Base-by-base conservation (phyloP, 441 rosid species). In the Syzygium syzygioides region DNA sequence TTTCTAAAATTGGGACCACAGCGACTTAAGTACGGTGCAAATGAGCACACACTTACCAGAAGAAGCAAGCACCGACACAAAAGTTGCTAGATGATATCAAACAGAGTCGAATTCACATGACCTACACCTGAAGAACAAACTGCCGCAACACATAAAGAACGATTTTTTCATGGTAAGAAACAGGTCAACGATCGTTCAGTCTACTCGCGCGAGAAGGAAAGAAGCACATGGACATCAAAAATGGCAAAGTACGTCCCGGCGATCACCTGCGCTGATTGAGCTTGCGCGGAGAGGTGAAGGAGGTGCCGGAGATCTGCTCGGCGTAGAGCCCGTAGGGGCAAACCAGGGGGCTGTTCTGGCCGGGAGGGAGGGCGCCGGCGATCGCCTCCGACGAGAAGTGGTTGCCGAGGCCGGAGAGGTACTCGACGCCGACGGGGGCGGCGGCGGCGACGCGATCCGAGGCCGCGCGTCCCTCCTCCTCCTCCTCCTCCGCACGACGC, bases 291-390 rank as follows among this genome's bases (percentile, higher is more conserved):
- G 98, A 94, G 87, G 99, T 98, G 94, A 98, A 98, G 86, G 99
- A 95, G 66, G 99, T 93, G 84, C 99, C 99, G 76, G 99, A 98
- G 90, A 98, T 93, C 94, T 98, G 99, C 92, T 98, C 99, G 80
- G 99, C 98, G 90, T 96, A 98, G n/a, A 98, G 98, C 68, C 99
- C 98, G 88, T 83, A 91, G 20, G 99, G 99, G 89, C 99, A 98
- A 23, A 93, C 18, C 50, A 98, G 99, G 76, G 99, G 99, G 86
- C 94, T 98, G 93, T 96, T 96, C 93, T 98, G 99, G 59, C 94
- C 95, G 20, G 66, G 93, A 5, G 99, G 99, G 55, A 96, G 90
- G 79, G 99, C 95, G 37, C 99, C 96, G 86, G 92, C 54, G 90
- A 98, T 92, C 7, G 98, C 95, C 88, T 98, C 98, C 30, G 99